Evolutionary conservation across 2,329 filamentous ascomycete species (phyloP), one percentile per base, ranked within the genome.

Genomic region (Capronia coronata): DNA sequence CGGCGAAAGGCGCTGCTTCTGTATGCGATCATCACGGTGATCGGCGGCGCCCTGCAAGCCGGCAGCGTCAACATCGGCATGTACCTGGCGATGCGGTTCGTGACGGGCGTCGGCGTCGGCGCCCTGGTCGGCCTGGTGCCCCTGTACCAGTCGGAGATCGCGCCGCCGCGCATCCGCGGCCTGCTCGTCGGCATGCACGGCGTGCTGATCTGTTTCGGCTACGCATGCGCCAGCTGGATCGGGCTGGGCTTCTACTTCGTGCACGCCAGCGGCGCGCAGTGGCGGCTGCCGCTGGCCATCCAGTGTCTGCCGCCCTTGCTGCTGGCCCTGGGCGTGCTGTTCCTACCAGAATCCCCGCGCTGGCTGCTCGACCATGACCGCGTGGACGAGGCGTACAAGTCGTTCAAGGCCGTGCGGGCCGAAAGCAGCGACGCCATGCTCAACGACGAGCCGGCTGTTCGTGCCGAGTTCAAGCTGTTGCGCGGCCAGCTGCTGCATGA

Each of bases 311-410:
- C 38, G 14, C 53, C 53, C 9, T 14, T 60, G 19, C 34, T 59
- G 16, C 53, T 63, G 7, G 64, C 72, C 27, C 61, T 75, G 48
- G 72, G 67, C 2, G 69, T 75, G 22, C 38, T 56, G 2, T 60
- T 62, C 43, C 55, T 62, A 13, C 62, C 62, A 2, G 61, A 63
- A 47, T 60, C 57, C 0, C 62, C 62, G 14, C 56, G 61, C 4
- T 63, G 61, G 43, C 46, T 51, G 9, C 39, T 51, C 23, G 39
- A 39, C 29, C 39, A 43, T 1, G 44, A 47, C 35, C 46, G 45
- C 11, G 21, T 49, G 8, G 46, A 49, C 13, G 50, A 52, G 13
- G 46, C 51, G 2, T 49, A 43, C 43, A 49, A 48, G 43, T 37
- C 47, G 7, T 49, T 47, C 43, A 48, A 47, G 25, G 38, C 47